These are phyloP conservation scores for Colletotrichum agaves DNA, from an alignment of 2,329 filamentous ascomycete species.

Conservation along the genomic window DNA sequence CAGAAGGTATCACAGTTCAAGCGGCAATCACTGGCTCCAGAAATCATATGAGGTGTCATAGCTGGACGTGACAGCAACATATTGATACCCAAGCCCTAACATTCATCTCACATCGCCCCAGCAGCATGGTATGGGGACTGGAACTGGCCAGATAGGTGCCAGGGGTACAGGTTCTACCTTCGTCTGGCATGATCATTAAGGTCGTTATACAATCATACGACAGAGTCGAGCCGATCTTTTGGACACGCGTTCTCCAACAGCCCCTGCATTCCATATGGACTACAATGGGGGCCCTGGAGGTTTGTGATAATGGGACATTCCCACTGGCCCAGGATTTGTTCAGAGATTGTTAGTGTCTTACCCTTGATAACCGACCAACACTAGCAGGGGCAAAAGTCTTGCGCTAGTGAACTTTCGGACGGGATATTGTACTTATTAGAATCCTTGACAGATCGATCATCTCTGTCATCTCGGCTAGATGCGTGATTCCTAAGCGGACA, in stretches of 20 bases:
- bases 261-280: background rate
- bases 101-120: background rate
- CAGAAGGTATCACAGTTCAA: too few species aligned
- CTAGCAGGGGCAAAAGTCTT: too few species aligned
- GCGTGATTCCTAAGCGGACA: constrained; percentile 12
- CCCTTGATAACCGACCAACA: too few species aligned
- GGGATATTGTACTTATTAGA: too few species aligned
- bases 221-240: background rate
- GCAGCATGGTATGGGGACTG: background rate
- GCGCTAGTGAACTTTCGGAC: too few species aligned
- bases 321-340: too few species aligned
- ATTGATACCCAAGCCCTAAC: constrained; percentile 14
- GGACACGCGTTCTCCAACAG: background rate
- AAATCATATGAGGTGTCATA: constrained; percentile 13
- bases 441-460: constrained; percentile 1
- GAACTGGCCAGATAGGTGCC: background rate
- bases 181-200: background rate
- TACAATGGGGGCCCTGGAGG: background rate
- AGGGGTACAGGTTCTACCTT: background rate
- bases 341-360: too few species aligned
- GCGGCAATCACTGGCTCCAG: too few species aligned
- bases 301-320: too few species aligned
- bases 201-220: background rate
- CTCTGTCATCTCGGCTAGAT: background rate
- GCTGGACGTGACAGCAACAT: background rate